Base-by-base conservation (phyloP, 116 monocot genomes). In the Posidonia oceanica region DNA sequence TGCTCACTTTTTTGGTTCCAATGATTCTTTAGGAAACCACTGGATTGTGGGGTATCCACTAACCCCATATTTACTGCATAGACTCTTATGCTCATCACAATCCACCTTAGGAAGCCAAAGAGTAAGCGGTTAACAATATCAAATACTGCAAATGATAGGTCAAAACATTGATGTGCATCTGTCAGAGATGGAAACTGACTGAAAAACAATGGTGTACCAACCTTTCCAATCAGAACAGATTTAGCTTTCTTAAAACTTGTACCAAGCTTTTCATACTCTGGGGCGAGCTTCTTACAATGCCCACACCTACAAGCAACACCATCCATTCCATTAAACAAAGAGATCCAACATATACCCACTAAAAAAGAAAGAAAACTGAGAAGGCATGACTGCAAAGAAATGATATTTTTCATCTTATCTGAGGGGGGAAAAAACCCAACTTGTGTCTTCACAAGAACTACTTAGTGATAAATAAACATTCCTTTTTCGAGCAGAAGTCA, bases 221-320 rank as follows among this genome's bases (percentile, higher is more conserved):
- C 95, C 88, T 95, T 95, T 74, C 79, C 91, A 59, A 95, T 95
- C 78, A 95, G 80, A 36, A 95, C 84, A 56, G 86, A 86, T 72
- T 91, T 95, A 36, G 88, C 83, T 77, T 86, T 95, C 57, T 88
- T 95, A 72, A 95, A 95, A 74, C 86, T 86, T 68, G 81, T 71
- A 29, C 91, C 91, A 51, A 95, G 84, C 68, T 83, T 88, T 76
- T 88, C 95, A 64, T 83, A 95, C 80, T 95, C 95, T 42, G 95
- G 91, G 8, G 91, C 91, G 51, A 95, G 91, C 69, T 91, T 95
- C 84, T 95, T 95, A 72, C 95, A 95, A 62, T 91, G 95, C 0
- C 95, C 95, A 53, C 95, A 95, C 95, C 95, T 95, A 74, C 75
- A 63, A 63, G 36, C 15, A 44, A 14, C 7, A 10, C 48, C 40